These are phyloP conservation scores for Flaveria brownii DNA, from an alignment of 129 eudicot species.

Conservation along the genomic window DNA sequence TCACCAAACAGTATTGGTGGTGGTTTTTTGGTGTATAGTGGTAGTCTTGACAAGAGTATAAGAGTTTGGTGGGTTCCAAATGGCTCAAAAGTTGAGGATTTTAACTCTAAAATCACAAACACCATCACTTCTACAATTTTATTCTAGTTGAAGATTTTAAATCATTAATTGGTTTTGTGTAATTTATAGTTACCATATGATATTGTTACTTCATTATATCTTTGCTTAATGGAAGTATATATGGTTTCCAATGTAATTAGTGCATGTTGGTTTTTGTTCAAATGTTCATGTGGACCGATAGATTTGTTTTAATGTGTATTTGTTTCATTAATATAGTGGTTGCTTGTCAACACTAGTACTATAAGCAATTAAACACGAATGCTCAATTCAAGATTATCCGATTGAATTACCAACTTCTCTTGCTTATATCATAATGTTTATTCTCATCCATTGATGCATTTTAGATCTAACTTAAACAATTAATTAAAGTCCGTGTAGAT, in stretches of 20 bases:
- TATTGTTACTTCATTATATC: background rate
- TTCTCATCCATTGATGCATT: no score
- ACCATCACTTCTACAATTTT: background rate
- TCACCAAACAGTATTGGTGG: conserved; percentile 59
- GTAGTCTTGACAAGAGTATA: conserved; percentile 74
- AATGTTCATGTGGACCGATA: background rate
- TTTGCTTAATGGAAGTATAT: background rate
- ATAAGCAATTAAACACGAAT: background rate
- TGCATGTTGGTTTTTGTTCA: background rate
- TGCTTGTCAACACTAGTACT: no score
- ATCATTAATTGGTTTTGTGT: background rate
- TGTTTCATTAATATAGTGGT: background rate
- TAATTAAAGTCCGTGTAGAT: no score
- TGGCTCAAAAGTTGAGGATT: conserved; percentile 22
- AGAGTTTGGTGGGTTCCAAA: conserved; percentile 95
- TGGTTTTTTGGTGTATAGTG: conserved; percentile 84
- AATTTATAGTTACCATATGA: conserved; percentile 6
- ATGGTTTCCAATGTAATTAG: background rate
- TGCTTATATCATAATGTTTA: no score
- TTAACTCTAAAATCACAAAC: conserved; percentile 32
- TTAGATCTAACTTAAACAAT: no score
- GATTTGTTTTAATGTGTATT: no score
- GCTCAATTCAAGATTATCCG: background rate
- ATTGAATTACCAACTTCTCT: no score
- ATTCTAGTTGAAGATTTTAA: conserved; percentile 24